Evolutionary conservation across 805 yeast species (phyloP).

Genomic region (Myxozyma sirexii): DNA sequence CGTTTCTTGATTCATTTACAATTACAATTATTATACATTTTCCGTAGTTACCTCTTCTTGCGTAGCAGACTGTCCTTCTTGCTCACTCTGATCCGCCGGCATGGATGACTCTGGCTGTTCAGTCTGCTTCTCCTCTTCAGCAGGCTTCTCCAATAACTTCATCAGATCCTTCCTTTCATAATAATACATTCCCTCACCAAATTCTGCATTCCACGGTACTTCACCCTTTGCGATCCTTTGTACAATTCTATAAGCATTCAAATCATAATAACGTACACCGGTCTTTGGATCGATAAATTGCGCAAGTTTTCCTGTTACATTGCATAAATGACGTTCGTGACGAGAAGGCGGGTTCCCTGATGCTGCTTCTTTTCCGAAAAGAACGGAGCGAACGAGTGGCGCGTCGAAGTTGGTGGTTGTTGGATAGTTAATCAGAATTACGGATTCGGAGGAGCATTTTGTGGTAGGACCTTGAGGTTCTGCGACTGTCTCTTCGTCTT

Average conservation of each 20-base stretch:
- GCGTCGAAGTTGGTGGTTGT: conserved; percentile 17
- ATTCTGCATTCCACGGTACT: conserved; percentile 54
- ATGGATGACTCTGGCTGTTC: not conserved
- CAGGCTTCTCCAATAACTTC: not conserved
- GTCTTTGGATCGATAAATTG: conserved; percentile 84
- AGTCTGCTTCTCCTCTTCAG: not conserved
- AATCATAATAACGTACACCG: conserved; percentile 83
- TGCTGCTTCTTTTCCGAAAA: conserved; percentile 61
- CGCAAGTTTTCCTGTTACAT: conserved; percentile 77
- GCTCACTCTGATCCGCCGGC: not conserved
- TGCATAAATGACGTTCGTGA: conserved; percentile 65
- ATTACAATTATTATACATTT: not conserved
- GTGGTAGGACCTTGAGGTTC: conserved; percentile 11
- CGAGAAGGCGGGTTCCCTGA: conserved; percentile 46
- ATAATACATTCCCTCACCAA: conserved; percentile 44
- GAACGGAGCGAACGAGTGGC: conserved; percentile 42
- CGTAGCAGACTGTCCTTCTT: not conserved
- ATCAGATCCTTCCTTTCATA: conserved; percentile 5
- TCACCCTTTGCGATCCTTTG: conserved; percentile 52
- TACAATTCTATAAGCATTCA: conserved; percentile 74
- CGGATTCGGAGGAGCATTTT: conserved; percentile 17
- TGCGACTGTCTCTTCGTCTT: not conserved
- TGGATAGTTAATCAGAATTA: conserved; percentile 19
- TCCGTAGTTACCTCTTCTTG: not conserved
- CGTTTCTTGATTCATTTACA: not conserved